A percentile compares a stretch with the other conserved stretches of the same genome.
These are phyloP conservation scores for Fusarium ramigenum DNA, from an alignment of 2,329 filamentous ascomycete genomes.

Conservation along the genomic window DNA sequence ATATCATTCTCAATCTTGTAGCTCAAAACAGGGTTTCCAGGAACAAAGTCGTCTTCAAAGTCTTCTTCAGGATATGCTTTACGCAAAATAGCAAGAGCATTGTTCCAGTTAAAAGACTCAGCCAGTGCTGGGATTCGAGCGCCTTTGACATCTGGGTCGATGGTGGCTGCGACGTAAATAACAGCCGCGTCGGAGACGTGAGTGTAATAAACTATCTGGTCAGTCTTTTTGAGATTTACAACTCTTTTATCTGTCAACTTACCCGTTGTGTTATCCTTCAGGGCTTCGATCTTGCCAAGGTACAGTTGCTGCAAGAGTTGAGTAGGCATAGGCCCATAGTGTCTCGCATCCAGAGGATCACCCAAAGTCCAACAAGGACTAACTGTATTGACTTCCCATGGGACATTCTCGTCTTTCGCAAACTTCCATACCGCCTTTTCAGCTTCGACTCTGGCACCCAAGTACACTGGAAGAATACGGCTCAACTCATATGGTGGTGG, in stretches of 20 bases:
- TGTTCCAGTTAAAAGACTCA: constrained; percentile 30
- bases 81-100: constrained; percentile 21
- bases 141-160: constrained; percentile 23
- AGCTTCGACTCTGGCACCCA: constrained; percentile 19
- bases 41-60: constrained; percentile 23
- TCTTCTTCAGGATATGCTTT: constrained; percentile 5
- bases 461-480: constrained; percentile 8
- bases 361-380: constrained; percentile 28
- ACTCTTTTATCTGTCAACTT: not conserved
- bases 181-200: constrained; percentile 34
- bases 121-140: constrained; percentile 20
- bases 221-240: not conserved
- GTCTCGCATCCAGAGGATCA: constrained; percentile 10
- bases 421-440: constrained; percentile 40
- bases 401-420: constrained; percentile 15
- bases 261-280: constrained; percentile 18
- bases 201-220: constrained; percentile 29
- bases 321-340: constrained; percentile 25
- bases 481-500: constrained; percentile 30
- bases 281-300: constrained; percentile 8
- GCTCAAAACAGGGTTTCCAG: constrained; percentile 11
- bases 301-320: constrained; percentile 35
- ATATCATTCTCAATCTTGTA: constrained; percentile 31
- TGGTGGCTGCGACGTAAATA: constrained; percentile 23
- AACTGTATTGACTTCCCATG: constrained; percentile 34